Base-by-base conservation (phyloP, 2,329 filamentous ascomycete genomes). In the Aspergillus pseudoglaucus region DNA sequence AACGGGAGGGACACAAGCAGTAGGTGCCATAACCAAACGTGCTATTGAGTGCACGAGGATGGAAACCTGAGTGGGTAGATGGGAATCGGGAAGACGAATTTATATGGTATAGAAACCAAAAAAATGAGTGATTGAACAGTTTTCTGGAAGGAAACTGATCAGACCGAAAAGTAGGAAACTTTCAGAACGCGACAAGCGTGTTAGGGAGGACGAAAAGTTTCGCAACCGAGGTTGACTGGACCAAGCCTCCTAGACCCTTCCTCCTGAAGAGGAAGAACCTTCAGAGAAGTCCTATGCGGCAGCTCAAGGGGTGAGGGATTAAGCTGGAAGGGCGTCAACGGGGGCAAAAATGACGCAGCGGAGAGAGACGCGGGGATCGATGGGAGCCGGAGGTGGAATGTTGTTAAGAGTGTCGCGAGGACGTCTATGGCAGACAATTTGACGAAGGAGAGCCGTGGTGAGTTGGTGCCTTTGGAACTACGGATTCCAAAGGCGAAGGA, bases 211-310 rank as follows among this genome's bases (percentile, higher is more conserved):
- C 88, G 86, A 78, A 90, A 95, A 76, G 85, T 87, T 79, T 88
- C 87, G 81, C 88, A 86, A 84, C 85, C 88, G 81, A 87, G 80
- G 80, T 79, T 85, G 81, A 85, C 84, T 83, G 87, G 88, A 85
- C 89, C 87, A 89, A 88, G 88, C 86, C 89, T 91, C 86, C 87
- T 89, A 87, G 90, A 95, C 89, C 93, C 93, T 94, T 91, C 93
- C 93, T 90, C 91, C 74, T 77, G 78, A 78, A 93, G 91, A 95
- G 90, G 91, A 97, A 97, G 91, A 95, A 90, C 87, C 87, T 84
- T 81, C 82, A 83, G 85, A 85, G 82, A 82, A 84, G 87, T 94
- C 88, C 89, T 97, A 98, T 98, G 91, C 93, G 93, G 93, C 93
- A 97, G 91, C 88, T 95, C 87, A 81, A 75, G 72, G 75, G 74